phyloP scores from a whole-genome alignment of 2,329 filamentous ascomycete species.

The Fusarium temperatum region DNA sequence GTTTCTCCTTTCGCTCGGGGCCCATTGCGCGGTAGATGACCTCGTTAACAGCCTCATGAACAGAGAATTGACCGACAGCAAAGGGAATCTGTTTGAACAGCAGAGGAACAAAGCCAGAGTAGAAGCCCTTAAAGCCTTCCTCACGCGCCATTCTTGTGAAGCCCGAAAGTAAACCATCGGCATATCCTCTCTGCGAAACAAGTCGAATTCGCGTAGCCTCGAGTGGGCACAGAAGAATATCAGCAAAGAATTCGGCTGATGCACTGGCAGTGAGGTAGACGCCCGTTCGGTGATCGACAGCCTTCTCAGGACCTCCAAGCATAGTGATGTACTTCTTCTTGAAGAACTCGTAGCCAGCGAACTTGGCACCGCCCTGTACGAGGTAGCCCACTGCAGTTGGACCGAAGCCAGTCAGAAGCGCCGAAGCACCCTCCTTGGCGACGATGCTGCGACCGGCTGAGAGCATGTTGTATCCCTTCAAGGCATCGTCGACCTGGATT shows the following conservation, averaged over 20 bases:
- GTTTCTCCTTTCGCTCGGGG: slow-evolving; percentile 69
- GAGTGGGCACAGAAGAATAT: slow-evolving; percentile 87
- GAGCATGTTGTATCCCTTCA: slow-evolving; percentile 87
- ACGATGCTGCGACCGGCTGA: slow-evolving; percentile 82
- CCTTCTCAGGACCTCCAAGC: slow-evolving; percentile 62
- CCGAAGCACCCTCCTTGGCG: slow-evolving; percentile 79
- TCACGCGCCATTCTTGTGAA: slow-evolving; percentile 79
- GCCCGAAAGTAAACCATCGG: slow-evolving; percentile 74
- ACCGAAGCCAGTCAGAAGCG: slow-evolving; percentile 83
- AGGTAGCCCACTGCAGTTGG: slow-evolving; percentile 89
- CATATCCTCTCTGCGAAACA: slow-evolving; percentile 83
- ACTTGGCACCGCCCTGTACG: slow-evolving; percentile 90
- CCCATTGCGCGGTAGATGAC: slow-evolving; percentile 76
- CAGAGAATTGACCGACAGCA: slow-evolving; percentile 93
- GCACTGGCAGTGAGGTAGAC: slow-evolving; percentile 80
- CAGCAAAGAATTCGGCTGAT: slow-evolving; percentile 75
- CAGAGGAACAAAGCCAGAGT: slow-evolving; percentile 88
- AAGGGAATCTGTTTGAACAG: slow-evolving; percentile 92
- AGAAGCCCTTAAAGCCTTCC: slow-evolving; percentile 84
- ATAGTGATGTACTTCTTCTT: slow-evolving; percentile 84
- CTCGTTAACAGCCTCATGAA: slow-evolving; percentile 89
- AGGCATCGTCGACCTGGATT: slow-evolving; percentile 86
- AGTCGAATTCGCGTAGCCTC: slow-evolving; percentile 84
- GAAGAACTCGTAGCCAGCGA: slow-evolving; percentile 94
- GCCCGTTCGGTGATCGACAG: slow-evolving; percentile 56